Evolutionary conservation across 768 basidiomycete species (phyloP).

Genomic region (Dentipellis fragilis): DNA sequence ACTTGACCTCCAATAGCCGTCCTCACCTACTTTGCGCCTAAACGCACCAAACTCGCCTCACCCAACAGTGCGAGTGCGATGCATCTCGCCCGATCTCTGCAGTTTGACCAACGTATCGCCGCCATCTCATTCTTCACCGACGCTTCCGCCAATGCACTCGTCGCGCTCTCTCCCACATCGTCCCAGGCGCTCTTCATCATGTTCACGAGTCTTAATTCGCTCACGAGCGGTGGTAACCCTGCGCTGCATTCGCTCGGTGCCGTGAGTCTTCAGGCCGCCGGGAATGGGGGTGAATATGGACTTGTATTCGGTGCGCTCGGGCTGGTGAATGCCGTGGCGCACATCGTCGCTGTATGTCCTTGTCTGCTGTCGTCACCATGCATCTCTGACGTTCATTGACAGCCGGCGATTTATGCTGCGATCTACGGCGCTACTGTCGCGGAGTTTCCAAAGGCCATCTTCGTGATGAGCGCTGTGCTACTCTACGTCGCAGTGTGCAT

Average conservation of each 20-base stretch:
- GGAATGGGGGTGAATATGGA: slow-evolving; percentile 12
- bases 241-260: slow-evolving; percentile 14
- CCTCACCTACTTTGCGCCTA: slow-evolving; percentile 11
- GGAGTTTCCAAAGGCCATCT: slow-evolving; percentile 11
- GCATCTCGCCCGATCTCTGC: slow-evolving; percentile 12
- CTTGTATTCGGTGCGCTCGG: slow-evolving; percentile 15
- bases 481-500: slow-evolving; percentile 9
- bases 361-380: no score
- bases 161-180: slow-evolving; percentile 11
- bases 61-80: slow-evolving; percentile 4
- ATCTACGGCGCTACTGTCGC: slow-evolving; percentile 13
- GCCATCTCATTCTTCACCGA: slow-evolving; percentile 13
- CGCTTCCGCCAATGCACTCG: slow-evolving; percentile 12
- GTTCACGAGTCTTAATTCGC: slow-evolving; percentile 11
- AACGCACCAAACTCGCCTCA: background rate
- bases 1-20: slow-evolving; percentile 4
- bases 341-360: slow-evolving; percentile 12
- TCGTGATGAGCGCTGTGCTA: slow-evolving; percentile 9
- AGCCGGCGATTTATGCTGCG: slow-evolving; percentile 14
- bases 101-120: slow-evolving; percentile 11
- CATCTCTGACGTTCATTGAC: background rate
- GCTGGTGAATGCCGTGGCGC: slow-evolving; percentile 10
- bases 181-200: slow-evolving; percentile 15
- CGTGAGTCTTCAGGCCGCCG: slow-evolving; percentile 14
- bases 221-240: slow-evolving; percentile 13